Percentiles rank a stretch among this genome's conserved stretches.
Conservation (phyloP, 2,329 filamentous ascomycete species). For the Cytospora paraplurivora region DNA sequence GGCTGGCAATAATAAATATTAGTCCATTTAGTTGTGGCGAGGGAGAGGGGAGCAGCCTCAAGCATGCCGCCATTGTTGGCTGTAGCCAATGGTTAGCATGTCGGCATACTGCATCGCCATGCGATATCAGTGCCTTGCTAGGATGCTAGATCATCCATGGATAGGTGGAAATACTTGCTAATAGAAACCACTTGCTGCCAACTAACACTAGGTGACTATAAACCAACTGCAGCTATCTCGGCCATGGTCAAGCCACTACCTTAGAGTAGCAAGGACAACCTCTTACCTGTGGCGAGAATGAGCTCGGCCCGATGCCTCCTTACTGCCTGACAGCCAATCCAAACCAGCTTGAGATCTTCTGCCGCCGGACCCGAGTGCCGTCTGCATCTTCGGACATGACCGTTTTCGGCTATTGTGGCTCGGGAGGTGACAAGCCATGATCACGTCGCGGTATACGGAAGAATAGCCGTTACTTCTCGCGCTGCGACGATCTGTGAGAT, state of each 20-base stretch:
- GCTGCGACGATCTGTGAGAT: neutral
- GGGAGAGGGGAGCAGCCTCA: neutral
- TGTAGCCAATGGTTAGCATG: neutral
- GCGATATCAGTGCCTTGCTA: neutral
- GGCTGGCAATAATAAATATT: neutral
- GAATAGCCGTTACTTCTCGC: neutral
- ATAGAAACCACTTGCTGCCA: neutral
- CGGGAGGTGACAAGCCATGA: constrained; percentile 1
- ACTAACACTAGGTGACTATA: neutral
- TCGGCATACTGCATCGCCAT: neutral
- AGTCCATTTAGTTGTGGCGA: neutral
- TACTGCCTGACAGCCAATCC: neutral
- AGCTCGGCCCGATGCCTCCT: neutral
- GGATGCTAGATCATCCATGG: neutral
- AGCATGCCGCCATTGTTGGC: neutral
- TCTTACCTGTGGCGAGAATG: neutral
- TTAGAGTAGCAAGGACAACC: neutral
- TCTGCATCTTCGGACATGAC: constrained; percentile 4
- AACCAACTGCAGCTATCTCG: neutral
- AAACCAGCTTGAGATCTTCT: constrained; percentile 5
- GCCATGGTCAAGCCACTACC: neutral
- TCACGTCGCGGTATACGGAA: neutral
- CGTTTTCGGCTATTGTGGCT: constrained; percentile 5
- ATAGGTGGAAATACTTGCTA: neutral
- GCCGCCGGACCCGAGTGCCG: constrained; percentile 10